Percentiles rank a stretch among this genome's conserved stretches.
Evolutionary conservation across 208 protist genomes (phyloP).

Genomic region (Entamoeba moshkovskii): DNA sequence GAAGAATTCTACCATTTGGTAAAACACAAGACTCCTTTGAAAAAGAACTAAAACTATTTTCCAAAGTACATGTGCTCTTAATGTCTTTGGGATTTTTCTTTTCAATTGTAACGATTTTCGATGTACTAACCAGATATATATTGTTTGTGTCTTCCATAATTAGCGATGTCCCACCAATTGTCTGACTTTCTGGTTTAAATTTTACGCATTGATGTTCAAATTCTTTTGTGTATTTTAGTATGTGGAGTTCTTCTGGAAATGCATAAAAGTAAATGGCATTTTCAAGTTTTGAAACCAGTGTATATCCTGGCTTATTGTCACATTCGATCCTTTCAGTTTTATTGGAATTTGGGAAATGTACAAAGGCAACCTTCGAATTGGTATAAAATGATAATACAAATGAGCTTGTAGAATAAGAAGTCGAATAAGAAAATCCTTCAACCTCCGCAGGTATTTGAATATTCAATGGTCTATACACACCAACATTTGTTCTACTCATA

Average conservation of each 20-base stretch:
- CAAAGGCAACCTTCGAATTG: background rate
- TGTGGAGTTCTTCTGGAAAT: background rate
- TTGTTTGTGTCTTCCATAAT: background rate
- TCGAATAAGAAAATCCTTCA: background rate
- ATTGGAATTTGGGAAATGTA: background rate
- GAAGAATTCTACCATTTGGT: background rate
- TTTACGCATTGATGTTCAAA: background rate
- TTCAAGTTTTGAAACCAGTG: background rate
- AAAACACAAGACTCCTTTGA: background rate
- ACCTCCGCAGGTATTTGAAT: background rate
- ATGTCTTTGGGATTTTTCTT: background rate
- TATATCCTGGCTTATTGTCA: background rate
- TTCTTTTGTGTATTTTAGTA: background rate
- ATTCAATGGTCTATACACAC: background rate
- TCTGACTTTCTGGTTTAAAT: background rate
- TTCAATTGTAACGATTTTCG: background rate
- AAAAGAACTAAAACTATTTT: background rate
- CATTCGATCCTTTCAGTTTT: background rate
- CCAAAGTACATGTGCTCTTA: background rate
- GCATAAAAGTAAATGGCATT: background rate
- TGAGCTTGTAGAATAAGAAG: background rate
- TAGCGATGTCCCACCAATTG: background rate
- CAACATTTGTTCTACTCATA: background rate
- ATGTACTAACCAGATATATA: background rate
- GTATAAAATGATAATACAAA: background rate